Base-by-base conservation (phyloP, 2,329 filamentous ascomycete species). In the Dothistroma pini region DNA sequence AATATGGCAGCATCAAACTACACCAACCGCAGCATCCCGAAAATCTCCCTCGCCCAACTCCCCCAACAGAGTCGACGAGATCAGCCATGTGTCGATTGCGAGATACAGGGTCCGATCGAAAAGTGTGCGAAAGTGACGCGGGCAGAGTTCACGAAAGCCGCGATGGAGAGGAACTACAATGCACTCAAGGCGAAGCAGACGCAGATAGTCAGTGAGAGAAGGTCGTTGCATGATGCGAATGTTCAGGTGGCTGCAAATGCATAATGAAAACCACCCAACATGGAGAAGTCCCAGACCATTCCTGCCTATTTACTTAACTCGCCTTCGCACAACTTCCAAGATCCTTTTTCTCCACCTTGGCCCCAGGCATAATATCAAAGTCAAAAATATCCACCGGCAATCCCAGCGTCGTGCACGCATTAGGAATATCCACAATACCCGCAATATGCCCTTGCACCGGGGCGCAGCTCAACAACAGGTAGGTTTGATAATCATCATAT, bases 341-440 rank as follows among this genome's bases (percentile, higher is more conserved):
- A 72, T 92, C 86, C 60, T 80, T 75, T 78, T 86, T 85, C 71
- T 84, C 79, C 2, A 83, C 84, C 7, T 82, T 80, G 5, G 80
- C 80, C 59, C 82, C 81, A 0, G 91, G 90, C 52, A 86, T 84
- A 67, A 96, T 93, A 73, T 96, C 92, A 75, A 97, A 96, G 71
- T 95, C 90, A 70, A 97, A 97, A 57, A 97, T 96, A 76, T 96
- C 93, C 81, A 96, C 91, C 0, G 93, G 93, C 57, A 96, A 73
- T 0, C 91, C 92, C 61, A 96, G 79, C 0, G 93, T 96, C 4
- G 92, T 96, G 72, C 93, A 96, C 0, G 89, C 90, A 72, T 96
- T 96, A 0, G 92, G 92, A 54, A 96, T 90, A 58, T 68, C 65
- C 44, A 69, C 65, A 54, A 96, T 89, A 0, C 93, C 92, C 1